Evolutionary conservation across 208 protist genomes (phyloP), one percentile per base, ranked within the genome.

Genomic region (Leishmania braziliensis): DNA sequence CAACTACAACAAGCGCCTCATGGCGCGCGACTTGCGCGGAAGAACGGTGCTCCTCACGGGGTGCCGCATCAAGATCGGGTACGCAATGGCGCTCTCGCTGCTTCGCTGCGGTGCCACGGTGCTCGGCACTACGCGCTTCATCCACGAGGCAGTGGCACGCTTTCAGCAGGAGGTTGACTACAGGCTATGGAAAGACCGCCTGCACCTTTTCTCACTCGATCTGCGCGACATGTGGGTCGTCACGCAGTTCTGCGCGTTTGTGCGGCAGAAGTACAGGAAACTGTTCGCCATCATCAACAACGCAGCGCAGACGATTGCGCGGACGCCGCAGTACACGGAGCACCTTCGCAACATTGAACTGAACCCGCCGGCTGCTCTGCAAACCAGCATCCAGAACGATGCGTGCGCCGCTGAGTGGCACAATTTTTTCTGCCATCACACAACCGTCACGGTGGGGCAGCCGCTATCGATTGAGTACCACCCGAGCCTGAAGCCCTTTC

Each of bases 241-340:
- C 50, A 98, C 98, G 78, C 95, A 94, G 82, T 98, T 99, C 84
- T 98, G 93, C 82, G 91, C 86, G n/a, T 95, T 97, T 86, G 82
- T 96, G 60, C 85, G 65, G 54, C 86, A 90, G 48, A 66, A 84
- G 5, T 97, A 91, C 83, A 71, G 77, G 12, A 93, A 95, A 73
- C 82, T 98, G 26, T 98, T 98, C 82, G 95, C 97, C 62, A 95
- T 99, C 72, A 95, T 99, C 83, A 99, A 99, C 94, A 99, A 99
- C 84, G 99, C 99, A 0, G 97, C 97, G n/a, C 98, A 99, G 90
- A 99, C 98, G 16, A 97, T 99, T 43, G 89, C 97, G 10, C 91
- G 97, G 29, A 98, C 98, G 39, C 89, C 97, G 58, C 82, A 90
- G 58, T 99, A 98, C 89, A 99, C 98, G 58, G 88, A 85, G 66